Percentiles rank a stretch among this genome's conserved stretches.
phyloP scores from a whole-genome alignment of 768 basidiomycete species.

The Leccinum barrowsii region DNA sequence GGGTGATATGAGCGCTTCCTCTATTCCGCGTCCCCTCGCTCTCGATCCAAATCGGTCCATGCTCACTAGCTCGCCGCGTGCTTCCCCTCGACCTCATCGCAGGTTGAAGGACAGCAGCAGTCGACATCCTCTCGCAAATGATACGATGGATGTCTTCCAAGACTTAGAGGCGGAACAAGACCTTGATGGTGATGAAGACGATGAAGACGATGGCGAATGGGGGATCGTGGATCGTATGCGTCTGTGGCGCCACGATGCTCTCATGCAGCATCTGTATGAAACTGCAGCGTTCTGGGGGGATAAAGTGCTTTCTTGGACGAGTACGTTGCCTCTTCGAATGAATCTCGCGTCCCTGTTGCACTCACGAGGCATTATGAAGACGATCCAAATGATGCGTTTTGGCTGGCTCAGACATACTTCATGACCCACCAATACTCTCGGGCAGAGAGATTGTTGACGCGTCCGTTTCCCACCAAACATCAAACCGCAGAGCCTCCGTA shows the following conservation, averaged over 20 bases:
- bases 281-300: slow-evolving; percentile 99
- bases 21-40: slow-evolving; percentile 50
- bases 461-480: slow-evolving; percentile 67
- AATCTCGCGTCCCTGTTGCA: slow-evolving; percentile 5
- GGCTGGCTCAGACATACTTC: slow-evolving; percentile 98
- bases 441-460: slow-evolving; percentile 84
- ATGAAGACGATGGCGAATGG: slow-evolving; percentile 68
- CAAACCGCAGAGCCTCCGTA: slow-evolving; percentile 36
- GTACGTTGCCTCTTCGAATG: slow-evolving; percentile 45
- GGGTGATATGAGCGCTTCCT: slow-evolving; percentile 57
- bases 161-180: slow-evolving; percentile 59
- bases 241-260: slow-evolving; percentile 94
- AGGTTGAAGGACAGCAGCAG: slow-evolving; percentile 51
- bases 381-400: slow-evolving; percentile 97
- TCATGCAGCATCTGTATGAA: slow-evolving; percentile 97
- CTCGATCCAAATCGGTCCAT: slow-evolving; percentile 82
- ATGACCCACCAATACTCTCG: slow-evolving; percentile 94
- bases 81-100: slow-evolving; percentile 59
- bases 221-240: slow-evolving; percentile 93
- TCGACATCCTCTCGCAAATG: slow-evolving; percentile 74
- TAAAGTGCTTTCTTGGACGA: slow-evolving; percentile 94
- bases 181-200: slow-evolving; percentile 54
- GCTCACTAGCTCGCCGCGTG: slow-evolving; percentile 68
- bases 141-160: slow-evolving; percentile 71
- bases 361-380: slow-evolving; percentile 41